Percentiles rank a stretch among this genome's conserved stretches.
phyloP scores from a whole-genome alignment of 2,329 filamentous ascomycete species.

The Arthrobotrys conoides region DNA sequence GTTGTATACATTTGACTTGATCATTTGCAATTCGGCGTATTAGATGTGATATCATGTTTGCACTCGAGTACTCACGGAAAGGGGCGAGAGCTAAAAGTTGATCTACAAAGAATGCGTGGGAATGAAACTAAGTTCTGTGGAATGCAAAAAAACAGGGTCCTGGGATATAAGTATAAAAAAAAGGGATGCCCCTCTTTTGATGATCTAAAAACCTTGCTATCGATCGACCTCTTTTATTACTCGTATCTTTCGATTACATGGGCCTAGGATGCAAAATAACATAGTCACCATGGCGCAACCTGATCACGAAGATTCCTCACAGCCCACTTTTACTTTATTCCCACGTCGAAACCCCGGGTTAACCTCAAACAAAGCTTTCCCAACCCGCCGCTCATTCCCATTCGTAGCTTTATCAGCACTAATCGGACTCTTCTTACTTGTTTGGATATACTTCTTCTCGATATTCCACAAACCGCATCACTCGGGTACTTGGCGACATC shows the following conservation, averaged over 20 bases:
- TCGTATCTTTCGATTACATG: neutral
- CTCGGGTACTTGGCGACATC: neutral
- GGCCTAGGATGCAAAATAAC: neutral
- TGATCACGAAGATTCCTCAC: neutral
- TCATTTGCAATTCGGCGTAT: neutral
- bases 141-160: too few species aligned
- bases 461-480: neutral
- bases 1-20: neutral
- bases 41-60: neutral
- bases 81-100: neutral
- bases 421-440: neutral
- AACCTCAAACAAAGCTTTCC: neutral
- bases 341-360: neutral
- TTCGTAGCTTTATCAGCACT: neutral
- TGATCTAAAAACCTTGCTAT: neutral
- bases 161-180: neutral
- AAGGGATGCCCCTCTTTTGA: neutral
- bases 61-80: neutral
- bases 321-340: neutral
- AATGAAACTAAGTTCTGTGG: too few species aligned
- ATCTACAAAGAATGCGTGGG: neutral
- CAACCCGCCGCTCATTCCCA: neutral
- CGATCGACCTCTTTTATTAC: neutral
- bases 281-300: neutral
- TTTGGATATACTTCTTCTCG: slow-evolving; percentile 5